A percentile compares a stretch with the other conserved stretches of the same genome.
Conservation (phyloP, 495 filamentous ascomycete species). For the Penicillium silybi region DNA sequence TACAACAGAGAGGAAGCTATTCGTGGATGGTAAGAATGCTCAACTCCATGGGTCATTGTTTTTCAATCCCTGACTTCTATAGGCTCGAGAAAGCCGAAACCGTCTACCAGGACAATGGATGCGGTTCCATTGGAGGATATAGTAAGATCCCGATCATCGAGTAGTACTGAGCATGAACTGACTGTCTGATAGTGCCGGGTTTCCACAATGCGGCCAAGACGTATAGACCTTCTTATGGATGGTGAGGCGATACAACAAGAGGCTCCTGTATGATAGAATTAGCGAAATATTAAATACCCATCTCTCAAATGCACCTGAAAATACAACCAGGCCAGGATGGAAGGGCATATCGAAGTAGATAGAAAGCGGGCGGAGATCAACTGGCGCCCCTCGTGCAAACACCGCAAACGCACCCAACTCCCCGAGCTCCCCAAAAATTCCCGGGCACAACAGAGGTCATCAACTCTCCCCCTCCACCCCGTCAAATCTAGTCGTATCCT, state of each 20-base stretch:
- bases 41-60: neutral
- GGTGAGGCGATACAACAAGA: neutral
- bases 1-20: conserved; percentile 68
- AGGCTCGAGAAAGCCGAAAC: conserved; percentile 36
- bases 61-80: conserved; percentile 1
- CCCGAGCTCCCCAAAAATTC: conserved; percentile 44
- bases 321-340: too few species aligned
- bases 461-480: conserved; percentile 21
- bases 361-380: conserved; percentile 5
- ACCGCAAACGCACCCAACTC: conserved; percentile 39
- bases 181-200: conserved; percentile 29
- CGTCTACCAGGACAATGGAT: conserved; percentile 35
- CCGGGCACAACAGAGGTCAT: conserved; percentile 32
- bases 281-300: neutral
- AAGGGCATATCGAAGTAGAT: neutral
- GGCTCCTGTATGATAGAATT: neutral
- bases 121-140: conserved; percentile 19
- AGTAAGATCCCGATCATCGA: conserved; percentile 23
- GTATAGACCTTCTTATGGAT: neutral
- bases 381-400: conserved; percentile 42
- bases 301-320: neutral
- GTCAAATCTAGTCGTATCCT: conserved; percentile 22
- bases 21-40: conserved; percentile 49
- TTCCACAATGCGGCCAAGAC: conserved; percentile 27
- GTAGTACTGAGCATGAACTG: neutral